phyloP scores from a whole-genome alignment of 352 stramenopile genomes.

The Aphanomyces stellatus region DNA sequence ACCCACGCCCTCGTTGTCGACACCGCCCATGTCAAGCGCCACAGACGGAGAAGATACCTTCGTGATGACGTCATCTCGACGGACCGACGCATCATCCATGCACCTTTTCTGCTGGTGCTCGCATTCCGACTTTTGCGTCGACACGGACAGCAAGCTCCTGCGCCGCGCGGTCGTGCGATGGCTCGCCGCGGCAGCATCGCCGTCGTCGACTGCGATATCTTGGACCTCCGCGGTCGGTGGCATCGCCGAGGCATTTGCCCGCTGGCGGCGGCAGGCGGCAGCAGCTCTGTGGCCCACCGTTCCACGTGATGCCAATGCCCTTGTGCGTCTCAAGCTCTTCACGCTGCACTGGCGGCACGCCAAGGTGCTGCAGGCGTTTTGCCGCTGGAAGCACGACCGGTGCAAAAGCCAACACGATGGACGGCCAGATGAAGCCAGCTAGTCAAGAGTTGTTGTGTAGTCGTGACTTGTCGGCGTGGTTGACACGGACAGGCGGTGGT shows the following conservation, averaged over 20 bases:
- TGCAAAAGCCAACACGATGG: too few species aligned
- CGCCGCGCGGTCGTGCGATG: neutral
- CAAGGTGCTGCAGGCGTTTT: constrained; percentile 24
- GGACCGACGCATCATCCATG: too few species aligned
- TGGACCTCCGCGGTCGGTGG: neutral
- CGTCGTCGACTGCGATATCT: neutral
- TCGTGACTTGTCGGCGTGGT: too few species aligned
- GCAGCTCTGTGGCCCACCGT: neutral
- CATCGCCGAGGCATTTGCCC: neutral
- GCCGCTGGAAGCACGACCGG: constrained; percentile 25
- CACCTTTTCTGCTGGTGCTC: neutral
- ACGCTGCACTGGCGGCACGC: constrained; percentile 23
- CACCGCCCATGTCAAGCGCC: neutral
- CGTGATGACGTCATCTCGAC: too few species aligned
- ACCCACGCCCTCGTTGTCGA: neutral
- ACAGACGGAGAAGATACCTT: neutral
- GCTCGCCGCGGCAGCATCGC: neutral
- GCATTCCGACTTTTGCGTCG: neutral
- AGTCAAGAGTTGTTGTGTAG: too few species aligned
- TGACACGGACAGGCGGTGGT: too few species aligned
- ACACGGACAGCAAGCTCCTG: too few species aligned
- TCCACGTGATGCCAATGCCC: neutral
- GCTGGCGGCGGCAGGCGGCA: neutral
- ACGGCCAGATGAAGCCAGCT: too few species aligned
- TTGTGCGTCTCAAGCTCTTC: constrained; percentile 21